These are phyloP conservation scores for Fusarium sp. DNA, from an alignment of 2,329 filamentous ascomycete species.

Conservation along the genomic window DNA sequence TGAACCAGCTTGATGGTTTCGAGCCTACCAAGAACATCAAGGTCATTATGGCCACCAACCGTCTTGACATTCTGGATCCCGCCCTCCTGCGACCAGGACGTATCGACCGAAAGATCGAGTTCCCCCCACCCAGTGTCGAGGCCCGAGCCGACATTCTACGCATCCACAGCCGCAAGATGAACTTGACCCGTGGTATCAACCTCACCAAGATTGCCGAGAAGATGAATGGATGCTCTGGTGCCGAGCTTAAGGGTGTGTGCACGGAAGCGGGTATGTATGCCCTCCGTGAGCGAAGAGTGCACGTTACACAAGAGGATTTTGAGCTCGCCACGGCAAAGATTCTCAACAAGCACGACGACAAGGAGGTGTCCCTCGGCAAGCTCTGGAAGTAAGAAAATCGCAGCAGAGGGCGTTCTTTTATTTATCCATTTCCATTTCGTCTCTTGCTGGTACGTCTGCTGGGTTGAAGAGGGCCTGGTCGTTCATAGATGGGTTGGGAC, in stretches of 20 bases:
- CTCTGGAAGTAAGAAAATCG: conserved; percentile 65
- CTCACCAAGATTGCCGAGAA: conserved; percentile 98
- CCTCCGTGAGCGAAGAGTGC: conserved; percentile 91
- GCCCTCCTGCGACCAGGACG: conserved; percentile 94
- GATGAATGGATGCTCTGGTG: conserved; percentile 99
- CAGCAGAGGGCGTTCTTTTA: conserved; percentile 29
- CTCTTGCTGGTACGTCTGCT: conserved; percentile 39
- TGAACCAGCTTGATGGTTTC: conserved; percentile 98
- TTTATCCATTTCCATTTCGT: conserved; percentile 39
- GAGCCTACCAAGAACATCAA: conserved; percentile 99
- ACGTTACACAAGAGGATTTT: conserved; percentile 99
- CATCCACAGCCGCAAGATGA: conserved; percentile 98
- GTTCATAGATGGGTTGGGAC: conserved; percentile 45
- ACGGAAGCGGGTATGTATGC: conserved; percentile 99
- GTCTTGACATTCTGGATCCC: conserved; percentile 95
- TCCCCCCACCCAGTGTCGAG: conserved; percentile 95
- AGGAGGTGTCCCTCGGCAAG: conserved; percentile 91
- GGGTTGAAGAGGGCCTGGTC: conserved; percentile 34
- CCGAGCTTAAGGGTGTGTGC: conserved; percentile 98
- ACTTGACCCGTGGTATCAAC: conserved; percentile 96
- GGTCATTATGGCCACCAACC: conserved; percentile 99
- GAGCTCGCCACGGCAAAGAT: conserved; percentile 99
- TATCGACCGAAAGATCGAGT: conserved; percentile 99
- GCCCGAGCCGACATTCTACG: conserved; percentile 96
- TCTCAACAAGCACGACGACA: conserved; percentile 99